Conservation (phyloP, 2,329 filamentous ascomycete species). For the Emergomyces orientalis region DNA sequence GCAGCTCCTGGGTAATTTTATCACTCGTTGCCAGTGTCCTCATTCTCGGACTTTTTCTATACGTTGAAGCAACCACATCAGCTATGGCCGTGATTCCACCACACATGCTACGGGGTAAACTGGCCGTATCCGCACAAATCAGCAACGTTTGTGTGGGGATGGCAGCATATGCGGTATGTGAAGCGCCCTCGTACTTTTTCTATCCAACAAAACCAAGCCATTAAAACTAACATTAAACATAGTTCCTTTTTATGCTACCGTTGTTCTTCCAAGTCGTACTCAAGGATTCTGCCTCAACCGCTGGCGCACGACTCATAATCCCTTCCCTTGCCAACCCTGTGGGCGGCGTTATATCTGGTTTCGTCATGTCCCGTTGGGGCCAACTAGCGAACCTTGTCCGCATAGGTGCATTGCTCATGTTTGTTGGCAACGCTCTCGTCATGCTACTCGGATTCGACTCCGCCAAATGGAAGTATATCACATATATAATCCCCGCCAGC, state of each 20-base stretch:
- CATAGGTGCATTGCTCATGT: constrained; percentile 36
- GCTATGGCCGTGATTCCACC: constrained; percentile 39
- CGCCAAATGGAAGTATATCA: constrained; percentile 37
- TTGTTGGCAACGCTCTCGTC: constrained; percentile 36
- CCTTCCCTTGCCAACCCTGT: constrained; percentile 39
- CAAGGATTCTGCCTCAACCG: constrained; percentile 36
- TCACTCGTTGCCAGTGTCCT: constrained; percentile 32
- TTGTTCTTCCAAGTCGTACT: constrained; percentile 38
- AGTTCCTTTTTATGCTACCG: constrained; percentile 42
- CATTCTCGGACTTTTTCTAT: constrained; percentile 31
- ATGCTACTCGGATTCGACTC: constrained; percentile 35
- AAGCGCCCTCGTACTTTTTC: neutral
- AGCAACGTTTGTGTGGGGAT: constrained; percentile 54
- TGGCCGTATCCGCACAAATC: constrained; percentile 48
- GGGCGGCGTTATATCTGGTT: constrained; percentile 36
- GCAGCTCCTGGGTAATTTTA: constrained; percentile 32
- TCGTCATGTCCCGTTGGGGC: constrained; percentile 42
- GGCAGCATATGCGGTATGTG: constrained; percentile 49
- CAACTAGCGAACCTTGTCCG: constrained; percentile 35
- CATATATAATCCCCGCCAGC: constrained; percentile 39
- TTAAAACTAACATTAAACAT: neutral
- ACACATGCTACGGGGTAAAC: constrained; percentile 46
- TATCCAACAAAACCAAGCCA: neutral
- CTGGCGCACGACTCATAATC: constrained; percentile 37
- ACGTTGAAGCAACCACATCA: constrained; percentile 34